These are phyloP conservation scores for Nicotiana undulata DNA, from an alignment of 257 asterid genomes.

Conservation along the genomic window DNA sequence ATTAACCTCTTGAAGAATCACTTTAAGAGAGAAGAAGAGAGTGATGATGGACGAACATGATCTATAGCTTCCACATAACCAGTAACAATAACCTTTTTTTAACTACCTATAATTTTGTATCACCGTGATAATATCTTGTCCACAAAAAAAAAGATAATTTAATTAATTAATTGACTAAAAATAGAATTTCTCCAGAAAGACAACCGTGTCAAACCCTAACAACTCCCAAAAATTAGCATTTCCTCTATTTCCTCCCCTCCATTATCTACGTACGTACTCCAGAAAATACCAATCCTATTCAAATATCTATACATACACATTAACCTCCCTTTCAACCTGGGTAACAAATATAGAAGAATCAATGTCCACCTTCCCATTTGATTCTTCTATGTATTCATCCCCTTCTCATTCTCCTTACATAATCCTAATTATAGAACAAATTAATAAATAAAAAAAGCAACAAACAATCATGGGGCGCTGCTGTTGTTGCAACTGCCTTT, in stretches of 20 bases:
- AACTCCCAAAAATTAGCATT: background rate
- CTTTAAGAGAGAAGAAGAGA: too few relatives aligned
- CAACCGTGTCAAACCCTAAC: background rate
- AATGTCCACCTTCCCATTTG: background rate
- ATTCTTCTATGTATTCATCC: background rate
- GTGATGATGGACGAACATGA: too few relatives aligned
- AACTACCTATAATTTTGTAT: background rate
- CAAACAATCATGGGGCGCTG: background rate
- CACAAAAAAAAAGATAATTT: background rate
- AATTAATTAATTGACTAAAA: background rate
- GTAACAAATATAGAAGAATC: background rate
- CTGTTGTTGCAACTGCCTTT: constrained; percentile 69
- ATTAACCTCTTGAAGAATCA: too few relatives aligned
- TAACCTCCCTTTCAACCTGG: background rate
- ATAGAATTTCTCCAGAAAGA: background rate
- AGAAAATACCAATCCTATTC: background rate
- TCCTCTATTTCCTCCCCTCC: background rate
- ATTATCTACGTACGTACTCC: background rate
- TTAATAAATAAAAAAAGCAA: background rate
- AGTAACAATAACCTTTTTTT: too few relatives aligned
- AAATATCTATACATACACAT: background rate
- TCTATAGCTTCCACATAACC: too few relatives aligned
- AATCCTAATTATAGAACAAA: too few relatives aligned
- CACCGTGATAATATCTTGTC: too few relatives aligned
- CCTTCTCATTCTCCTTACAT: too few relatives aligned